phyloP scores from a whole-genome alignment of 371 early-diverging fungal species.

The Mortierella sp. region DNA sequence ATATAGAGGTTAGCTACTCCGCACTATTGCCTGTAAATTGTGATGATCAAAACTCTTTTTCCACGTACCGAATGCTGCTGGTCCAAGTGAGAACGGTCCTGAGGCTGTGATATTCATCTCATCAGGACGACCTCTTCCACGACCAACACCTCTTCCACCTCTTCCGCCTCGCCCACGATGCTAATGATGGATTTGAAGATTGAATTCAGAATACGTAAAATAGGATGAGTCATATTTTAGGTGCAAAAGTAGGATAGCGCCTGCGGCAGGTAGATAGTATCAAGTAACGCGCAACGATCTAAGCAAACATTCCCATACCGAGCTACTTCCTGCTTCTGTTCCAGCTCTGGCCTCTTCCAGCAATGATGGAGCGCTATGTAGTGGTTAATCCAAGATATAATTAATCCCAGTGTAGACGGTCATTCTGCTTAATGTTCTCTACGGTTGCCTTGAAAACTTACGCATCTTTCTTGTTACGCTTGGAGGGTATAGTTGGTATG shows the following conservation, averaged over 20 bases:
- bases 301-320: slow-evolving; percentile 7
- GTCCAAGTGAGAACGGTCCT: slow-evolving; percentile 79
- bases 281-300: too few relatives aligned
- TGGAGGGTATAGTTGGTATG: slow-evolving; percentile 72
- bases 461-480: slow-evolving; percentile 75
- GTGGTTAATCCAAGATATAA: not conserved
- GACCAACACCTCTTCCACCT: slow-evolving; percentile 51
- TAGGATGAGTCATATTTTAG: not conserved
- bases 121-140: slow-evolving; percentile 58
- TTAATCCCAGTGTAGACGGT: not conserved
- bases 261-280: not conserved
- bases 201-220: not conserved
- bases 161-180: slow-evolving; percentile 45
- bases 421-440: not conserved
- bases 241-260: not conserved
- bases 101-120: slow-evolving; percentile 68
- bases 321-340: slow-evolving; percentile 30
- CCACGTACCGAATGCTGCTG: slow-evolving; percentile 59
- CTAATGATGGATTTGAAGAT: slow-evolving; percentile 8
- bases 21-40: too few relatives aligned
- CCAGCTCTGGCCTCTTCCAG: slow-evolving; percentile 36
- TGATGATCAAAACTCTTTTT: not conserved
- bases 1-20: not conserved
- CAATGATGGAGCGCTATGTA: slow-evolving; percentile 27
- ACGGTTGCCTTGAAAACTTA: slow-evolving; percentile 30